Evolutionary conservation across 306 rosid genomes (phyloP).

Genomic region (Cucurbita ficifolia): DNA sequence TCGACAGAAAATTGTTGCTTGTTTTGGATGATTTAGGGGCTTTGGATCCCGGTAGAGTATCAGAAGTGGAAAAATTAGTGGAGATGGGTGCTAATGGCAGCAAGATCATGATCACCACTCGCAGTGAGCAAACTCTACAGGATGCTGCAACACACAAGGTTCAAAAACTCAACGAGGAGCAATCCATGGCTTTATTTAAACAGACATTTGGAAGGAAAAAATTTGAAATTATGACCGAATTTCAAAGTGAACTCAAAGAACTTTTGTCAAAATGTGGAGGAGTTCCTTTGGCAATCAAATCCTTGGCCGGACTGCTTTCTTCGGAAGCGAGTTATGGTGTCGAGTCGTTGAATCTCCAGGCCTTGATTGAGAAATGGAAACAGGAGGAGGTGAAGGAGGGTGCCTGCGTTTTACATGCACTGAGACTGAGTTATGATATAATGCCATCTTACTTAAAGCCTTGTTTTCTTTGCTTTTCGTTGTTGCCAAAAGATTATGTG

Average conservation of each 20-base stretch:
- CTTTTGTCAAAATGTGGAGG: slow-evolving; percentile 8
- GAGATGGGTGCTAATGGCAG: slow-evolving; percentile 12
- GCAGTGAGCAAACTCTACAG: not conserved
- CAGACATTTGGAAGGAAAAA: not conserved
- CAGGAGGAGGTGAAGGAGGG: not conserved
- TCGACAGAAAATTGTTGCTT: slow-evolving; percentile 15
- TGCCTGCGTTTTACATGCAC: not conserved
- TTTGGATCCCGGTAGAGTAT: not conserved
- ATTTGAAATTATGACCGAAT: no score
- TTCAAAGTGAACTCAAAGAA: not conserved
- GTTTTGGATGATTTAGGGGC: slow-evolving; percentile 22
- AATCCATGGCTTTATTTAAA: not conserved
- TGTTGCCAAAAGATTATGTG: slow-evolving; percentile 11
- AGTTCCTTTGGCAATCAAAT: slow-evolving; percentile 9
- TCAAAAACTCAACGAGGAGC: not conserved
- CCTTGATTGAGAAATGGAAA: not conserved
- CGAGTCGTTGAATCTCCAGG: not conserved
- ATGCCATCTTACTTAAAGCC: slow-evolving; percentile 9
- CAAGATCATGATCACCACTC: slow-evolving; percentile 16
- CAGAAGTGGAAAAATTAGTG: not conserved
- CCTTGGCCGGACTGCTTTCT: not conserved
- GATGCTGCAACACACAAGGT: not conserved
- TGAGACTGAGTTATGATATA: slow-evolving; percentile 3
- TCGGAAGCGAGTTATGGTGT: not conserved
- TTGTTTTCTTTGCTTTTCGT: slow-evolving; percentile 15